Base-by-base conservation (phyloP, 768 basidiomycete genomes). In the Lactarius evosmus region DNA sequence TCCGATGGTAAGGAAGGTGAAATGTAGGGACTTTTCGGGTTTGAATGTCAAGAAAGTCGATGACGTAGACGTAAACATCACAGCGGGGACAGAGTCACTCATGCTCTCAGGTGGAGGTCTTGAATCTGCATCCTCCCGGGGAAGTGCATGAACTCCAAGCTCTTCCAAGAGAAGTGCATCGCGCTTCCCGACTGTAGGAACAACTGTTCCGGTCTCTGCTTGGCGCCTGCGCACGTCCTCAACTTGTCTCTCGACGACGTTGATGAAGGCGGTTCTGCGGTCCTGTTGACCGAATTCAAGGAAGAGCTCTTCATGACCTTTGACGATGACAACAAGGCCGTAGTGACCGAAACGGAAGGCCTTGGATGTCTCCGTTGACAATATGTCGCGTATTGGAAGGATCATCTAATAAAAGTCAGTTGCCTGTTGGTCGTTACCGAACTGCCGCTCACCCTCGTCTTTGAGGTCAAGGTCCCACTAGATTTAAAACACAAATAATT, bases 41-140 rank as follows among this genome's bases (percentile, higher is more conserved):
- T 94, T 95, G 79, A 99, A 99, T 7, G 94, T 96, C 67, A 99
- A 77, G 78, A 98, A 98, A 2, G 96, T 96, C 3, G 93, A 94
- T 0, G 93, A 93, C n/a, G 90, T 87, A 12, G 93, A 95, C 2
- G 89, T 93, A 75, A 99, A 98, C 92, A 98, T 95, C 49, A 93
- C 85, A n/a, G 93, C 89, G 2, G 93, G 90, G 25, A 91, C 71
- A 2, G 65, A 62, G 27, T 70, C 69, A 6, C 46, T 66, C 36
- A 65, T 65, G 44, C 76, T 79, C 58, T 88, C 86, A 1, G 82
- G 77, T 3, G 79, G 73, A 30, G 81, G 81, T 46, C 70, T 70
- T 40, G 83, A 78, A 62, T 83, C 79, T 19, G 72, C 69, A 60
- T 80, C 77, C 61, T 76, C 76, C 58, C 72, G 68, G 51, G 72